These are phyloP conservation scores for Heliamphora exappendiculata DNA, from an alignment of 148 eudicot genomes.

Conservation along the genomic window DNA sequence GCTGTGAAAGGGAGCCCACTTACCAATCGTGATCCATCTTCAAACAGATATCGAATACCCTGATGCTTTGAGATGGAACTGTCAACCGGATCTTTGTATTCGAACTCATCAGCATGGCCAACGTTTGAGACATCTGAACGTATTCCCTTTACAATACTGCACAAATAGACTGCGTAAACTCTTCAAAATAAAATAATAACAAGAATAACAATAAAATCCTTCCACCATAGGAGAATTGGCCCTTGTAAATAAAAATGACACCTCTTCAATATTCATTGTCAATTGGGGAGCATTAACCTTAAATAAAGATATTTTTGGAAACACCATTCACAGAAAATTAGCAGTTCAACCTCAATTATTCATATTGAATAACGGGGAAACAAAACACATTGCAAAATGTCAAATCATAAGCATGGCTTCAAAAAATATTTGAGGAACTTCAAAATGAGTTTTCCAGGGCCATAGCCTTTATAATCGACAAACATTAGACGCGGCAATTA, in stretches of 20 bases:
- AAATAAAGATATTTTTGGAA: neutral
- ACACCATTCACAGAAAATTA: neutral
- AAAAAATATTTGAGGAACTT: neutral
- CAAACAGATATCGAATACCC: slow-evolving; percentile 89
- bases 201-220: neutral
- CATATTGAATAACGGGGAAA: neutral
- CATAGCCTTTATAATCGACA: neutral
- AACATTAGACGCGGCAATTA: no score
- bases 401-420: neutral
- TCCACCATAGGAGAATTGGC: neutral
- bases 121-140: slow-evolving; percentile 62
- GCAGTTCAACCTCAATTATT: neutral
- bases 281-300: neutral
- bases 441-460: neutral
- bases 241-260: neutral
- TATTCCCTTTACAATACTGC: slow-evolving; percentile 52
- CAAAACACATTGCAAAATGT: neutral
- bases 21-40: slow-evolving; percentile 92
- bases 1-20: slow-evolving; percentile 9
- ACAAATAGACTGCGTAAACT: neutral
- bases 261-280: neutral
- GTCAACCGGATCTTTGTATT: slow-evolving; percentile 94
- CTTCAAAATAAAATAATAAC: neutral
- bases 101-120: slow-evolving; percentile 74
- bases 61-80: slow-evolving; percentile 92